A percentile compares a stretch with the other conserved stretches of the same genome.
phyloP scores from a whole-genome alignment of 352 stramenopile species.

The Phytophthora colocasiae region DNA sequence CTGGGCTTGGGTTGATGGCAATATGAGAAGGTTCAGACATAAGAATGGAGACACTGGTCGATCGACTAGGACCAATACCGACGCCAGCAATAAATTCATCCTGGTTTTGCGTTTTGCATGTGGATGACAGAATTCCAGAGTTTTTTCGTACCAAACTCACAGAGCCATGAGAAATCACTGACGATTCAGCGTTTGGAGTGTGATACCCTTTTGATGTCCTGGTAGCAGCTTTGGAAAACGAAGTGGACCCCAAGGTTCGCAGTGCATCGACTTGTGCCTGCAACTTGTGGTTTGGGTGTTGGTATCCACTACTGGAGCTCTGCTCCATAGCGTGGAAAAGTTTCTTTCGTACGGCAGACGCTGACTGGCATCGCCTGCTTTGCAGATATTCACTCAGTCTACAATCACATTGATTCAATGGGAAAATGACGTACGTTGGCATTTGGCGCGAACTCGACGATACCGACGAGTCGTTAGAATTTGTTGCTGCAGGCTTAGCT shows the following conservation, averaged over 20 bases:
- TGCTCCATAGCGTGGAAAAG: slow-evolving; percentile 65
- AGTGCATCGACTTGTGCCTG: slow-evolving; percentile 49
- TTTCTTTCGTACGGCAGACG: slow-evolving; percentile 72
- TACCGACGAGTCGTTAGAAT: slow-evolving; percentile 12
- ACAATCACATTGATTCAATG: neutral
- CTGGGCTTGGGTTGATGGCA: slow-evolving; percentile 11
- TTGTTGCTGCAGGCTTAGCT: neutral
- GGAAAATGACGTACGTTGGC: slow-evolving; percentile 23
- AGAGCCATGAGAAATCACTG: slow-evolving; percentile 8
- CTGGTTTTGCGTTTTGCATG: slow-evolving; percentile 25
- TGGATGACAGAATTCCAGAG: neutral
- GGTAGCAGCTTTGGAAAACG: slow-evolving; percentile 12
- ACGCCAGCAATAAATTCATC: slow-evolving; percentile 35
- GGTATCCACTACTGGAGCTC: slow-evolving; percentile 36
- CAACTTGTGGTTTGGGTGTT: slow-evolving; percentile 42
- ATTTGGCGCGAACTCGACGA: slow-evolving; percentile 36
- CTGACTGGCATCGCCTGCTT: slow-evolving; percentile 67
- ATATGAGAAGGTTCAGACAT: slow-evolving; percentile 15
- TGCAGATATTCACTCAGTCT: neutral
- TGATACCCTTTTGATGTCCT: slow-evolving; percentile 20
- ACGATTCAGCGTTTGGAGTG: slow-evolving; percentile 7
- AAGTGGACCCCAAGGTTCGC: slow-evolving; percentile 32
- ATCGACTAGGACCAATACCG: slow-evolving; percentile 25
- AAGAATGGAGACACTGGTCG: slow-evolving; percentile 20
- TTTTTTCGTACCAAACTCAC: slow-evolving; percentile 10